Base-by-base conservation (phyloP, 176 grass and related monocot species). In the Avena eriantha region DNA sequence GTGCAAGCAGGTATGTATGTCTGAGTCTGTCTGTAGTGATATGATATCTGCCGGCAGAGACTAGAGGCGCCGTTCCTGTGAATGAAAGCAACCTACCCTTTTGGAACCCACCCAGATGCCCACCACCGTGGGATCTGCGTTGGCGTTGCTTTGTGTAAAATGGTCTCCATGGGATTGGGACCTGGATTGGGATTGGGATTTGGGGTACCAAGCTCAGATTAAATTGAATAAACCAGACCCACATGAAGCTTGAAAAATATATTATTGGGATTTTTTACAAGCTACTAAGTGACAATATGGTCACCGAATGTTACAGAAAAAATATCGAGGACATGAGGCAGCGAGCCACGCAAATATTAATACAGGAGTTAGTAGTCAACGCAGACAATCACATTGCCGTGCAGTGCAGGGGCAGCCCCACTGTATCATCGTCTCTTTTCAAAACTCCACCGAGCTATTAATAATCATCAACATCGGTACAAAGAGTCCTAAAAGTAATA, bases 81-180 rank as follows among this genome's bases (percentile, higher is more conserved):
- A 83, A 66, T 56, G 84, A 83, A 83, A 83, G 74, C 84, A 90
- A 87, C 80, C 18, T 12, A 79, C 88, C 53, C 73, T 77, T 64
- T 65, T 71, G 63, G 61, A 61, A 75, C 60, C 39, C 39, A 8
- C 15, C 54, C 47, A 11, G 7, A 39, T 21, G 53, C 75, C 26
- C 22, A 47, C 56, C 29, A 55, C 50, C 41, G 33, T 15, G 60
- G 60, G 60, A 64, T 64, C 60, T 64, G 60, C 23, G 60, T 64
- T 64, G 23, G 12, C 23, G 60, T 64, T 64, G 60, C 10, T 23
- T 26, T 57, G 54, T 6, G 18, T 2, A 7, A 7, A 7, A 7
- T 57, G 54, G 54, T 21, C 54, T 61, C 46, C 53, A 22, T 9
- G 19, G 57, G 56, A n/a, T 59, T 10, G 56, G 59, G 3, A 5